Base-by-base conservation (phyloP, 371 early-diverging fungal genomes). In the Smittium culicis region DNA sequence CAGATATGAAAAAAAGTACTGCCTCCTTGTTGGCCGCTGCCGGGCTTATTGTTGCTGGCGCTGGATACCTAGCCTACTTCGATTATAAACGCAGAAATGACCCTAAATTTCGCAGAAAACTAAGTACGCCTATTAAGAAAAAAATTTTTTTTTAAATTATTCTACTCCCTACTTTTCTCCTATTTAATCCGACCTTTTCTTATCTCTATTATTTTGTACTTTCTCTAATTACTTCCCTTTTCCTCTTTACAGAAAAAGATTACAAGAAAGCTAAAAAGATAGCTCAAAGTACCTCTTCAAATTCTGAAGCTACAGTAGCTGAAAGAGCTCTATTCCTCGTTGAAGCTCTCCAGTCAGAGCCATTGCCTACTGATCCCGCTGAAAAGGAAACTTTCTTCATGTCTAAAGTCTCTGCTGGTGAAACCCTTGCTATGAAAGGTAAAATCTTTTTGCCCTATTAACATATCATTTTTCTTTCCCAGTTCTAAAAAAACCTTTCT, bases 361-460 rank as follows among this genome's bases (percentile, higher is more conserved):
- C 80, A 54, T 75, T 86, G 35, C 92, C 90, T 27, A 73, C 77
- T 16, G 75, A 82, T n/a, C 80, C 86, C 54, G 86, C 87, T 64
- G 92, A 85, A 34, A 85, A 86, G 71, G 91, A 93, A 76, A 79
- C 83, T 71, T 94, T 87, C 77, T 92, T 95, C 70, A 86, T 91
- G 85, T 84, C 85, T 45, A 85, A 92, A 67, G 84, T 97, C 24
- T 83, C 87, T 64, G 75, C 83, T 60, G 98, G 95, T 64, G 96
- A 97, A 77, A 72, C 75, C 27, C 34, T 63, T 14, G 20, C 34
- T 33, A 35, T 35, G n/a, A 31, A 63, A 32, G 63, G 63, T 63
- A 63, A 25, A 11, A 79, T 94, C 8, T 55, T 66, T 27, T 54
- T 17, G n/a, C n/a, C n/a, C n/a, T n/a, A n/a, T n/a, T n/a, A n/a